Evolutionary conservation across 116 monocot genomes (phyloP).

Genomic region (Posidonia oceanica): DNA sequence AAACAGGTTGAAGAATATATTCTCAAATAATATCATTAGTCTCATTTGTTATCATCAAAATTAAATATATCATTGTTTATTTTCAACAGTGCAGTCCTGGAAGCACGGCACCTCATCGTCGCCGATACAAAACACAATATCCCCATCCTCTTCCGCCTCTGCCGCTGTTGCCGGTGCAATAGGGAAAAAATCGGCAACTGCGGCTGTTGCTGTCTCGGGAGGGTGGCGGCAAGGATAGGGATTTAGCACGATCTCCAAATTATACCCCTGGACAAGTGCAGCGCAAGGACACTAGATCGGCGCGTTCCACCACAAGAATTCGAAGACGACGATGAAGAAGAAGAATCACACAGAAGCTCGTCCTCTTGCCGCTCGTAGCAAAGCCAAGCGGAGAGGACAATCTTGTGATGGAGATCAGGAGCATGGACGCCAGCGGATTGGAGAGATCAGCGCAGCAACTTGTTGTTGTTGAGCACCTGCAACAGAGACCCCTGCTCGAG

Average conservation of each 20-base stretch:
- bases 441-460: constrained; percentile 34
- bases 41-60: no score
- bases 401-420: constrained; percentile 38
- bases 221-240: constrained; percentile 34
- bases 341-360: constrained; percentile 25
- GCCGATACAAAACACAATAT: constrained; percentile 64
- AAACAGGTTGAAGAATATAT: no score
- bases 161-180: not conserved
- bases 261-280: constrained; percentile 29
- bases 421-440: constrained; percentile 45
- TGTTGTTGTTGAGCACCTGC: constrained; percentile 30
- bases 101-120: constrained; percentile 72
- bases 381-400: constrained; percentile 62
- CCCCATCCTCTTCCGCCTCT: constrained; percentile 30
- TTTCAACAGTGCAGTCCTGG: no score
- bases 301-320: constrained; percentile 27
- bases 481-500: constrained; percentile 71
- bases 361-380: constrained; percentile 54
- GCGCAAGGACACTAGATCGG: constrained; percentile 71
- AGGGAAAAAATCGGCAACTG: not conserved
- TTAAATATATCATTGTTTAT: no score
- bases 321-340: constrained; percentile 13
- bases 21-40: no score
- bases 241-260: constrained; percentile 15
- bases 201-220: not conserved